Evolutionary conservation across 106 monocot genomes (phyloP), one percentile per base, ranked within the genome.

Genomic region (Phalaenopsis equestris): DNA sequence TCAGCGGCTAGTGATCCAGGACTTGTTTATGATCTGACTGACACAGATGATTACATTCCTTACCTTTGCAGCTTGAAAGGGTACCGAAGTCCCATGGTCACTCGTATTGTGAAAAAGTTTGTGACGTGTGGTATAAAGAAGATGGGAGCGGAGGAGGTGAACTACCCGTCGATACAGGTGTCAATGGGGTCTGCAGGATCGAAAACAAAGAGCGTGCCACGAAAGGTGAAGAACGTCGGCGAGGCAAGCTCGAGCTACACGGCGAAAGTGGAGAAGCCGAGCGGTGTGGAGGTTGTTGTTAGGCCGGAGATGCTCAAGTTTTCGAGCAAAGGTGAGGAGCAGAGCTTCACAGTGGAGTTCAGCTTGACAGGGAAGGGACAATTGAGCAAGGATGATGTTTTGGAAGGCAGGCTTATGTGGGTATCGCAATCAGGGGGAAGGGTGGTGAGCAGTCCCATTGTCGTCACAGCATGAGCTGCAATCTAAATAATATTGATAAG

Each of bases 141-240:
- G 74, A 43, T 42, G 42, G 43, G 1, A 1, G 80, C 68, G 6
- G 74, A 68, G 30, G 80, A 88, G 18, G 49, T 91, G 37, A 91
- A 91, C 79, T 86, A 84, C 52, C 86, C 90, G 0, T 82, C 90
- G 3, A 80, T 91, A 41, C 70, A 80, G 58, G 82, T 91, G 12
- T n/a, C 64, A 2, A 15, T 84, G 47, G 56, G 46, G 46, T 8
- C 36, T 6, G 5, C 61, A 24, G 42, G 19, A 30, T 10, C 43
- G 17, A 41, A 42, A 8, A 43, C 18, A 0, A 19, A 42, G 24
- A 12, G 38, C 6, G 58, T 85, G 21, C 76, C 23, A 8, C 55
- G 90, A 11, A 90, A 78, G 38, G 86, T 84, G 67, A 90, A 49
- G 64, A 84, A 88, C 48, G 86, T 90, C 4, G 85, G 86, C 45